Percentiles rank a stretch among this genome's conserved stretches.
Evolutionary conservation across 768 basidiomycete species (phyloP).

Genomic region (Lactarius sp.): DNA sequence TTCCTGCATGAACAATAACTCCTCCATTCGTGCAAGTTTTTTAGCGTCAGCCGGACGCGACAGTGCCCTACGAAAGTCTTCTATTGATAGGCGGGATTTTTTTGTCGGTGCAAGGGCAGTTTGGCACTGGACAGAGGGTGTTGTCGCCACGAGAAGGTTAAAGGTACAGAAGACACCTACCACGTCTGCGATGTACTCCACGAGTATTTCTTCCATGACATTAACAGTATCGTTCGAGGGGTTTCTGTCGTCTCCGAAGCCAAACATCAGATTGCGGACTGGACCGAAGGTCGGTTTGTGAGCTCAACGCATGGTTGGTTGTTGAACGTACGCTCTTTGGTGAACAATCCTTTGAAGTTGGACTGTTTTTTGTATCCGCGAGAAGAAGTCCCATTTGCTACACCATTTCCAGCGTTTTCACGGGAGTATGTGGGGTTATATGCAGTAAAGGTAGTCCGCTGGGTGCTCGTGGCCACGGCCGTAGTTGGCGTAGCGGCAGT

Average conservation of each 20-base stretch:
- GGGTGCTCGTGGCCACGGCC: conserved; percentile 23
- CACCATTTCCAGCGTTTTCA: conserved; percentile 43
- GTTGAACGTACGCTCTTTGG: conserved; percentile 65
- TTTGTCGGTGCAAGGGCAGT: conserved; percentile 64
- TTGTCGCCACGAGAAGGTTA: conserved; percentile 2
- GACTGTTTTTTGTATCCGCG: conserved; percentile 59
- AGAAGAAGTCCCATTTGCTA: conserved; percentile 37
- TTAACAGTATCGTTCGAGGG: conserved; percentile 84
- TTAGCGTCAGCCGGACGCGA: conserved; percentile 86
- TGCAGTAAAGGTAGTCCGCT: conserved; percentile 31
- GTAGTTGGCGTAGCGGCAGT: conserved; percentile 19
- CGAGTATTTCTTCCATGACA: conserved; percentile 90
- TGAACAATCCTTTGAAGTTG: conserved; percentile 68
- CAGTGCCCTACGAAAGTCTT: conserved; percentile 76
- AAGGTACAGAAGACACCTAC: conserved; percentile 45
- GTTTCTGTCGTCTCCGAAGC: conserved; percentile 88
- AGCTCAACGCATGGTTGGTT: not conserved
- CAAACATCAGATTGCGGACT: conserved; percentile 89
- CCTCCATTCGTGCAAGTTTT: conserved; percentile 89
- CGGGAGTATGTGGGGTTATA: conserved; percentile 43
- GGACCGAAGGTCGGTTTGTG: conserved; percentile 10
- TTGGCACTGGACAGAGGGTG: conserved; percentile 51
- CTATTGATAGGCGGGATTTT: conserved; percentile 74
- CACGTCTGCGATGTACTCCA: conserved; percentile 86
- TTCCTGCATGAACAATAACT: conserved; percentile 88